These are phyloP conservation scores for Fusarium concolor DNA, from an alignment of 2,329 filamentous ascomycete species.

Conservation along the genomic window DNA sequence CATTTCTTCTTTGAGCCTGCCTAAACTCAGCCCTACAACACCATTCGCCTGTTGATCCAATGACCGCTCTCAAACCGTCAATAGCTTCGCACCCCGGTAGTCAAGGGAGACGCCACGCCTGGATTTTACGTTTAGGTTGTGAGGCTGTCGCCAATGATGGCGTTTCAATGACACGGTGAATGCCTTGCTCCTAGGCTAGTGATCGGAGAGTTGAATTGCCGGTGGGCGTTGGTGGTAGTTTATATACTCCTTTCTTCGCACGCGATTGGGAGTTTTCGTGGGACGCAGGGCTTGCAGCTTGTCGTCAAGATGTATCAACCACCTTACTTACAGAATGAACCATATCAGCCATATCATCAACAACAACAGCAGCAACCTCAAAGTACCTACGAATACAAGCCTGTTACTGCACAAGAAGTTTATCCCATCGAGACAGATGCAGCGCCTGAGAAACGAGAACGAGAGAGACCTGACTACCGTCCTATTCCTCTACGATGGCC, in stretches of 20 bases:
- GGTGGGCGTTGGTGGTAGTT: neutral
- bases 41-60: conserved; percentile 17
- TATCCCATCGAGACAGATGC: conserved; percentile 12
- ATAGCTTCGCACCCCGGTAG: conserved; percentile 6
- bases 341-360: conserved; percentile 7
- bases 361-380: neutral
- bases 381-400: conserved; percentile 24
- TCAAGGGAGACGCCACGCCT: conserved; percentile 22
- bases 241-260: conserved; percentile 18
- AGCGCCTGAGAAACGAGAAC: neutral
- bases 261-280: neutral
- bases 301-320: conserved; percentile 24
- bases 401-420: conserved; percentile 20
- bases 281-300: neutral
- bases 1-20: conserved; percentile 4
- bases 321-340: neutral
- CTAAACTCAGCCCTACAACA: conserved; percentile 26
- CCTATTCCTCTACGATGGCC: conserved; percentile 36
- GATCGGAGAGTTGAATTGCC: conserved; percentile 19
- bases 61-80: neutral
- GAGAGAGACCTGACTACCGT: conserved; percentile 34
- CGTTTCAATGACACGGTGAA: neutral
- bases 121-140: conserved; percentile 1
- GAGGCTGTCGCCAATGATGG: conserved; percentile 9
- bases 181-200: neutral